phyloP scores from a whole-genome alignment of 2,329 filamentous ascomycete species.

The Myriangium duriaei region DNA sequence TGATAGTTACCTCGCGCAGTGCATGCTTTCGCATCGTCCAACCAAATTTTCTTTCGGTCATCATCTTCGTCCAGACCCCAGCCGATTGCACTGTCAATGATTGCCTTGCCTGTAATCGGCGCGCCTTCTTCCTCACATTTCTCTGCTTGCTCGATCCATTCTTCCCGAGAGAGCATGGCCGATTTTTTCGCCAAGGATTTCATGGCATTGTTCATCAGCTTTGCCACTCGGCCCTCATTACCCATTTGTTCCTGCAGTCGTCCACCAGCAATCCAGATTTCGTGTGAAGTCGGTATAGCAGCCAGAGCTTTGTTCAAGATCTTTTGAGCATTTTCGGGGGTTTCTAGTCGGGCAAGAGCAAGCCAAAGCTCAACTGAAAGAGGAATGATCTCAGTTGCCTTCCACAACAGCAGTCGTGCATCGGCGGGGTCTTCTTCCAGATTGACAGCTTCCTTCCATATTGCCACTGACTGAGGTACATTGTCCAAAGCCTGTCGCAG shows the following conservation, averaged over 20 bases:
- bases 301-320: constrained; percentile 93
- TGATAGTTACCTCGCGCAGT: constrained; percentile 73
- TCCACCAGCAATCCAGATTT: constrained; percentile 93
- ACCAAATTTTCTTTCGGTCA: constrained; percentile 89
- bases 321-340: constrained; percentile 81
- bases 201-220: constrained; percentile 89
- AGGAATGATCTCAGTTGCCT: constrained; percentile 90
- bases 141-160: constrained; percentile 93
- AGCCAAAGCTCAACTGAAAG: constrained; percentile 92
- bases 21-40: constrained; percentile 77
- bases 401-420: constrained; percentile 77
- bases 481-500: constrained; percentile 83
- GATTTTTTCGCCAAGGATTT: constrained; percentile 80
- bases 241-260: constrained; percentile 83
- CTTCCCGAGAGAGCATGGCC: constrained; percentile 93
- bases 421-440: constrained; percentile 82
- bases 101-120: constrained; percentile 71
- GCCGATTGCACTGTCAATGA: constrained; percentile 83
- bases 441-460: constrained; percentile 98
- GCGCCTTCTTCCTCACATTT: constrained; percentile 89
- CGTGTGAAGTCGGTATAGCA: constrained; percentile 81
- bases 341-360: constrained; percentile 78
- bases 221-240: constrained; percentile 58
- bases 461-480: constrained; percentile 81
- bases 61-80: constrained; percentile 93